Percentiles rank a stretch among this genome's conserved stretches.
Evolutionary conservation across 78 protist species (phyloP).

Genomic region (Dictyostelium discoideum): DNA sequence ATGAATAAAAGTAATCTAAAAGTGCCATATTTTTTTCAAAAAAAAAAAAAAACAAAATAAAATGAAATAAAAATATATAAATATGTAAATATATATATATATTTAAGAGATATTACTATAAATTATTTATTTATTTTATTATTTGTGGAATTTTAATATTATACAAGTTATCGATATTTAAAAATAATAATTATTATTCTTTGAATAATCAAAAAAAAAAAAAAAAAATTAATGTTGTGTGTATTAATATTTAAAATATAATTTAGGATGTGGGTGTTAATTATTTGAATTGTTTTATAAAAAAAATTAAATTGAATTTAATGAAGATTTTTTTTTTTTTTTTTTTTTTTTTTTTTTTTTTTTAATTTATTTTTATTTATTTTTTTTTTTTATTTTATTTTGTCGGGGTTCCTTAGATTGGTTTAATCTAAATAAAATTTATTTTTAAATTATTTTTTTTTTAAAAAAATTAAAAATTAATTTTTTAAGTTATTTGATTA

Average conservation of each 20-base stretch:
- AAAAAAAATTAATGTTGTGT: neutral
- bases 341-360: neutral
- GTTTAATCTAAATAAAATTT: neutral
- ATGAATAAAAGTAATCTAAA: constrained; percentile 10
- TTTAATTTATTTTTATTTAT: no score
- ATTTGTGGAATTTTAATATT: neutral
- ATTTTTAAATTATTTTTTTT: neutral
- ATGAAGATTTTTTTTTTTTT: neutral
- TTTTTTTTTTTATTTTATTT: neutral
- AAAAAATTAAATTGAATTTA: neutral
- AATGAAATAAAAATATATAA: neutral
- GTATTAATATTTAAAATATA: neutral
- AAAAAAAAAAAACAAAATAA: neutral
- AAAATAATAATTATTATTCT: neutral
- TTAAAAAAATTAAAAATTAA: no score
- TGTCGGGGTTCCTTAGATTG: neutral
- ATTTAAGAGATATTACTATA: no score
- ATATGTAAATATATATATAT: no score
- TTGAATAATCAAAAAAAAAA: neutral
- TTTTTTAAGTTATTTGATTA: no score
- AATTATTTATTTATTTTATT: no score
- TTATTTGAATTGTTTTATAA: neutral
- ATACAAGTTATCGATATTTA: neutral
- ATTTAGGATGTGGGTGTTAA: neutral
- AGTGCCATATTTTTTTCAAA: neutral